Evolutionary conservation across 2,329 filamentous ascomycete species (phyloP).

Genomic region (Pyricularia sp.): DNA sequence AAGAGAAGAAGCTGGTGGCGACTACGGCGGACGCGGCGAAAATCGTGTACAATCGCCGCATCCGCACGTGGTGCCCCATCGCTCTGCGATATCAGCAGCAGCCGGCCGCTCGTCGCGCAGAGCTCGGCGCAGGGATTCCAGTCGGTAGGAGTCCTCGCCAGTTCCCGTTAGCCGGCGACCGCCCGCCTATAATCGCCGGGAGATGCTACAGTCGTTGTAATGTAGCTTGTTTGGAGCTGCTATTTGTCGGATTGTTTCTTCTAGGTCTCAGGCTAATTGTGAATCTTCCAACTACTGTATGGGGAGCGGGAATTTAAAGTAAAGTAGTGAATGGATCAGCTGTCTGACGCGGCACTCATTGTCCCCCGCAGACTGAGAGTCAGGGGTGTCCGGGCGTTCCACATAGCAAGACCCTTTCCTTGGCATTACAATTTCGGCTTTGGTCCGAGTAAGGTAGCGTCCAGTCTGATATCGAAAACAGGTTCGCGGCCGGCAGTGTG

Average conservation of each 20-base stretch:
- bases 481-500: neutral
- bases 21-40: conserved; percentile 3
- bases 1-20: neutral
- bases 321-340: neutral
- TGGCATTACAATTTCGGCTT: neutral
- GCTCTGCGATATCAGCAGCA: neutral
- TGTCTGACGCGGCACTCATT: neutral
- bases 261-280: neutral
- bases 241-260: neutral
- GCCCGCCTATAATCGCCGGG: neutral
- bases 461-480: neutral
- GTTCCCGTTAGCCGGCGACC: neutral
- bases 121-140: neutral
- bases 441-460: neutral
- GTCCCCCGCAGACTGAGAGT: neutral
- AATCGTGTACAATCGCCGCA: conserved; percentile 3
- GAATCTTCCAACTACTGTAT: no score
- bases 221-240: neutral
- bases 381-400: neutral
- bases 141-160: neutral
- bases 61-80: conserved; percentile 2
- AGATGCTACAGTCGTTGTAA: neutral
- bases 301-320: neutral
- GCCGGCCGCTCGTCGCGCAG: neutral
- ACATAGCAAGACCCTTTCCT: neutral